phyloP scores from a whole-genome alignment of 192 early-diverging fungal species.

The Podila verticillata region DNA sequence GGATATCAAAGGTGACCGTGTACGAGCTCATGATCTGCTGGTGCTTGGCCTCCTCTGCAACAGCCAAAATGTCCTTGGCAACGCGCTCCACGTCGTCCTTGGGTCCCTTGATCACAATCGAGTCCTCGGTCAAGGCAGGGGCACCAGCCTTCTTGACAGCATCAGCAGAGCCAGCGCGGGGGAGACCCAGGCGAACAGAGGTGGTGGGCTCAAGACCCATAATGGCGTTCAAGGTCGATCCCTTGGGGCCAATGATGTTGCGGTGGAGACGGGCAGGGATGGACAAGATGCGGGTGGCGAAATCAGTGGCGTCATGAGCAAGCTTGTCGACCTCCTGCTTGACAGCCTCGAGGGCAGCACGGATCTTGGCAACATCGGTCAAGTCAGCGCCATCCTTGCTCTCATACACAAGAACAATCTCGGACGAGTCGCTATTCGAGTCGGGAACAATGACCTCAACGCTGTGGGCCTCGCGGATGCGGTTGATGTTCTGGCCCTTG shows the following conservation, averaged over 20 bases:
- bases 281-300: slow-evolving; percentile 62
- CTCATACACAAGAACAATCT: slow-evolving; percentile 84
- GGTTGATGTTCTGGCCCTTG: slow-evolving; percentile 68
- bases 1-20: slow-evolving; percentile 75
- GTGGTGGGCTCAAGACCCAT: slow-evolving; percentile 71
- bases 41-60: slow-evolving; percentile 76
- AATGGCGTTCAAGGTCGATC: slow-evolving; percentile 78
- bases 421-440: slow-evolving; percentile 68
- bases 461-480: slow-evolving; percentile 69
- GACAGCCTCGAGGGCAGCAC: slow-evolving; percentile 63
- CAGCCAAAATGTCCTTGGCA: slow-evolving; percentile 69
- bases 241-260: slow-evolving; percentile 78
- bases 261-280: slow-evolving; percentile 84
- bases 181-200: slow-evolving; percentile 75
- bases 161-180: slow-evolving; percentile 51
- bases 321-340: slow-evolving; percentile 76
- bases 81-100: slow-evolving; percentile 80
- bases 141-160: slow-evolving; percentile 54
- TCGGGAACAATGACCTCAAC: slow-evolving; percentile 87
- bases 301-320: slow-evolving; percentile 70
- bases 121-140: slow-evolving; percentile 64
- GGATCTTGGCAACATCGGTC: slow-evolving; percentile 53
- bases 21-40: slow-evolving; percentile 72
- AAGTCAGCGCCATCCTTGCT: slow-evolving; percentile 56
- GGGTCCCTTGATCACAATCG: slow-evolving; percentile 84